Conservation (phyloP, 805 yeast species). For the Candida bentonensis region DNA sequence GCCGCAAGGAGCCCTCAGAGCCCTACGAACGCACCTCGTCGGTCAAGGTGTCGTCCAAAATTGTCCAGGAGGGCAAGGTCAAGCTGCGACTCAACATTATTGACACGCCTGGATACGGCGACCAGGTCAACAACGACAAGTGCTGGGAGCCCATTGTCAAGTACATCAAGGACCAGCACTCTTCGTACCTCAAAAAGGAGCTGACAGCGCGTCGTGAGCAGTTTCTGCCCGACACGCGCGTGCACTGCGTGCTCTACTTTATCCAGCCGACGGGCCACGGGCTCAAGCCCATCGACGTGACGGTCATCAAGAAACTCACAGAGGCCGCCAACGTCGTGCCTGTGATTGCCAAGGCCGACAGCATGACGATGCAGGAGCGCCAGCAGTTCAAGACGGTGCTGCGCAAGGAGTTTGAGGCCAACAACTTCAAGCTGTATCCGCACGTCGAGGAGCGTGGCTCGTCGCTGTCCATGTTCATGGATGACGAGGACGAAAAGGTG, state of each 20-base stretch:
- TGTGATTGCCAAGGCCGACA: constrained; percentile 85
- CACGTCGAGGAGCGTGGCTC: constrained; percentile 28
- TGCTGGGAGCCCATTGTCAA: constrained; percentile 95
- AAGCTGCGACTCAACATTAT: constrained; percentile 73
- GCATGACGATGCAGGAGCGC: constrained; percentile 78
- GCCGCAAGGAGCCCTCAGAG: constrained; percentile 51
- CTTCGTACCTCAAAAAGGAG: constrained; percentile 80
- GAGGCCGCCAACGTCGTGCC: constrained; percentile 93
- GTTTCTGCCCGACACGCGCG: constrained; percentile 72
- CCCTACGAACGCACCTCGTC: constrained; percentile 81
- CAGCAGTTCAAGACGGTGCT: constrained; percentile 54
- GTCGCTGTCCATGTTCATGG: constrained; percentile 11
- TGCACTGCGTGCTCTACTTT: constrained; percentile 85
- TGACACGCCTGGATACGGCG: constrained; percentile 98
- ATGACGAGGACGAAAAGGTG: constrained; percentile 22
- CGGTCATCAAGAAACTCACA: constrained; percentile 66
- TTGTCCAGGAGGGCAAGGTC: constrained; percentile 74
- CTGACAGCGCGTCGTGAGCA: constrained; percentile 88
- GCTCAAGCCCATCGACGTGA: constrained; percentile 69
- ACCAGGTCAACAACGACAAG: constrained; percentile 85
- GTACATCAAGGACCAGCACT: constrained; percentile 90
- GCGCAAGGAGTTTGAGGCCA: constrained; percentile 61
- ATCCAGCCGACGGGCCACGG: constrained; percentile 81
- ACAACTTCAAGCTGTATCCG: constrained; percentile 73
- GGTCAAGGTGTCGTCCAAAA: constrained; percentile 33